phyloP scores from a whole-genome alignment of 108 stramenopile genomes.

The Mediolabrus comicus region DNA sequence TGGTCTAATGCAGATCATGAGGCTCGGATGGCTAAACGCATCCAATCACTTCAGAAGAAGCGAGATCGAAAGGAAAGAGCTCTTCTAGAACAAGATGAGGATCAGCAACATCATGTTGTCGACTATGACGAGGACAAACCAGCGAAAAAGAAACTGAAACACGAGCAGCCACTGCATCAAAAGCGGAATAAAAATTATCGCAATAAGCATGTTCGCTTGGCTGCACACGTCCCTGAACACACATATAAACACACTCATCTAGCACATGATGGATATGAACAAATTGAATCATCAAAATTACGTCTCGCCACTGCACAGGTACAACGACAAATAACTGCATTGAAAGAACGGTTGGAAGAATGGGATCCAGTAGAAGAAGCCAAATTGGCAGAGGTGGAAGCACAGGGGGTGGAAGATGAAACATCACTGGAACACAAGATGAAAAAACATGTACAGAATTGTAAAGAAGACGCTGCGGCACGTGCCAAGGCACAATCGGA shows the following conservation, averaged over 20 bases:
- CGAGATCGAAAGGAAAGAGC: conserved; percentile 1
- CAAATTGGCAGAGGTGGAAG: background rate
- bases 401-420: conserved; percentile 26
- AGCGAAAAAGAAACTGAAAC: background rate
- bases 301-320: conserved; percentile 69
- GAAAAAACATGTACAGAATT: conserved; percentile 24
- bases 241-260: conserved; percentile 49
- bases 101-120: background rate
- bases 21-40: conserved; percentile 30
- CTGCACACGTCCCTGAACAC: conserved; percentile 10
- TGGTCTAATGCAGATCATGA: conserved; percentile 43
- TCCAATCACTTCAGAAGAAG: conserved; percentile 19
- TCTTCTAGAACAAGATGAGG: background rate
- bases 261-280: conserved; percentile 31
- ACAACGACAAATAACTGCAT: conserved; percentile 54
- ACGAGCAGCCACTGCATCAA: conserved; percentile 7
- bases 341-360: conserved; percentile 51
- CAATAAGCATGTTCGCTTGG: conserved; percentile 10
- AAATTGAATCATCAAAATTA: conserved; percentile 44
- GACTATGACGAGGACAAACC: background rate
- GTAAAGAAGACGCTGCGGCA: conserved; percentile 15
- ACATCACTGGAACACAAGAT: conserved; percentile 19
- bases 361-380: conserved; percentile 80
- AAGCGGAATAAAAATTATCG: background rate
- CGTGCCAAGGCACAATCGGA: conserved; percentile 20